phyloP scores from a whole-genome alignment of 1,139 yeast genomes.

The Geotrichum citri-aurantii region DNA sequence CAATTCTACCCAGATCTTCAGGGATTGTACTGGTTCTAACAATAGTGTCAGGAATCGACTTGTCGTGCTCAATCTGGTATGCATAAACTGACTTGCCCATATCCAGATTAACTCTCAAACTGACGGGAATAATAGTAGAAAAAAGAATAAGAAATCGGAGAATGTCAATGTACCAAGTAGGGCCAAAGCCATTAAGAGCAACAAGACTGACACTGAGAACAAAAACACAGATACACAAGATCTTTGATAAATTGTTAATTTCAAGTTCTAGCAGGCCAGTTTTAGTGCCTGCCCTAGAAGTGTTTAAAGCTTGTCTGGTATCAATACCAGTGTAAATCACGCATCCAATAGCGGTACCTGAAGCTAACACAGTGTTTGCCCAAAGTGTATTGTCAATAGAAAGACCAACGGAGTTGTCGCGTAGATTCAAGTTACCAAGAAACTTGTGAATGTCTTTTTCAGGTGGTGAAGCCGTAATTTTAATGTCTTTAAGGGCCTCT shows the following conservation, averaged over 20 bases:
- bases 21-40: constrained; percentile 98
- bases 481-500: constrained; percentile 45
- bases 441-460: constrained; percentile 77
- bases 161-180: constrained; percentile 81
- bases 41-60: constrained; percentile 72
- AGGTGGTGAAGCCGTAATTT: constrained; percentile 68
- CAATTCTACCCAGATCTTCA: constrained; percentile 94
- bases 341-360: constrained; percentile 85
- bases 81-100: constrained; percentile 96
- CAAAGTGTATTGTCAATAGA: constrained; percentile 89
- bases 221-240: constrained; percentile 82
- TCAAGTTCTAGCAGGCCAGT: constrained; percentile 86
- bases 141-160: constrained; percentile 86
- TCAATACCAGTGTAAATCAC: constrained; percentile 87
- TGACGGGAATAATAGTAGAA: constrained; percentile 93
- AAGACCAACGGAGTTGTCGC: constrained; percentile 57
- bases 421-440: constrained; percentile 62
- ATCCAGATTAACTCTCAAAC: constrained; percentile 88
- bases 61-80: constrained; percentile 86
- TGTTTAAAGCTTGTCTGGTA: constrained; percentile 91
- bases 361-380: constrained; percentile 97
- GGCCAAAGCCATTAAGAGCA: constrained; percentile 68
- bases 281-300: constrained; percentile 84
- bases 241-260: constrained; percentile 81
- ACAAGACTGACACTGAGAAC: constrained; percentile 71